Evolutionary conservation across 148 eudicot species (phyloP), one percentile per base, ranked within the genome.

Genomic region (Limonium bicolor): DNA sequence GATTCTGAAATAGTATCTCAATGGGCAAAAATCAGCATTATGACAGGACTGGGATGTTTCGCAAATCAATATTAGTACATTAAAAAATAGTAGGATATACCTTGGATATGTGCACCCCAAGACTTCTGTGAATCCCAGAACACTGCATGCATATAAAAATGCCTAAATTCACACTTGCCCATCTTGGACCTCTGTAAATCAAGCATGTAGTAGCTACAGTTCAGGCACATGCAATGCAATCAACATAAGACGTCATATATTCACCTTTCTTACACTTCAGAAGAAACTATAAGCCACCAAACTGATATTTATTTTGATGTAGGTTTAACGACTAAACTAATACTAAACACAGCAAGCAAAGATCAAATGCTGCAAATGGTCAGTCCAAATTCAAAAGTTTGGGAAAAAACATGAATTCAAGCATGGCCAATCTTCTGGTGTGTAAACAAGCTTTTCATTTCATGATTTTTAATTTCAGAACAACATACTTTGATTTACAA

Each of bases 131-230:
- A 40, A 76, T 58, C 40, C 88, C 88, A 6, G 88, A 80, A 42
- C 88, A 80, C 41, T 69, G 77, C 68, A 80, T 51, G 64, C 88
- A 80, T 50, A 80, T 72, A 55, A 80, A 80, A 53, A 82, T 67
- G 12, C 94, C 94, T 4, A 82, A 58, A 61, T 82, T 82, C 45
- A 82, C 71, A 41, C 94, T 82, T 18, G 86, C 74, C 94, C 94
- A 82, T 78, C 86, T 78, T 24, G 94, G 94, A 60, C 66, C 77
- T 53, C 94, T 82, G 67, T 60, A 62, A 29, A 38, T 8, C 20
- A 5, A 30, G 26, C 36, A 25, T 2, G 7, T 43, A n/a, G 26
- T 1, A 34, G 30, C 12, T 4, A 31, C 22, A 33, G 27, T 10
- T 40, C 13, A 40, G 45, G 2, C 20, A 40, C 30, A 32, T 12